Base-by-base conservation (phyloP, 345 rosid genomes). In the Citrus reticulata region DNA sequence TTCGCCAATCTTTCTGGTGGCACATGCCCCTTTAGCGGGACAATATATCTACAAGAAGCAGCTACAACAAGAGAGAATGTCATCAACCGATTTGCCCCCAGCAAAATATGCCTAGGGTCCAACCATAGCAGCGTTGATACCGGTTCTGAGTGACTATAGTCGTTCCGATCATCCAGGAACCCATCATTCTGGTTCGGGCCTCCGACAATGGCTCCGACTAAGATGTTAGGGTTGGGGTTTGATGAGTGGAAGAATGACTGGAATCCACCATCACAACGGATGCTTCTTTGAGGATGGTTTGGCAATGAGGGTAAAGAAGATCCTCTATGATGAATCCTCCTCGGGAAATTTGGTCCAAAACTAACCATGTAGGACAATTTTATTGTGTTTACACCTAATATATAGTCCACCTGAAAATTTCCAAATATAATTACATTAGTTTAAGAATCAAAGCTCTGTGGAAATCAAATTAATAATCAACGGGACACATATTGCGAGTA, bases 351-450 rank as follows among this genome's bases (percentile, higher is more conserved):
- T 1, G 85, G 72, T 22, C 97, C 97, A 81, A 84, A 93, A 14
- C 98, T 94, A 4, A 91, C 98, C 98, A 95, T 95, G 87, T 91
- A 95, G 0, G 97, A 94, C 97, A 94, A 87, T 59, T 75, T 80
- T 24, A 86, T 79, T 42, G 96, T 93, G 78, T 93, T 95, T 32
- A 77, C 88, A 1, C 98, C 97, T 32, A 95, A 83, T 29, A 95
- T 89, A 83, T 95, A 93, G 79, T 95, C 95, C 24, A 92, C 93
- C 91, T 90, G 80, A 72, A 78, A 54, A 22, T 42, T n/a, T 10
- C 30, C 30, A 24, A 24, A n/a, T 46, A 30, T 19, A 29, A 66
- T 22, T 79, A 40, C 63, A 51, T 57, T 39, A 58, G 40, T 25
- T 9, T 11, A 16, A 37, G 34, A 37, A 29, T 14, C 34, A 32